A percentile compares a stretch with the other conserved stretches of the same genome.
These are phyloP conservation scores for Scutellaria barbata DNA, from an alignment of 257 asterid genomes.

Conservation along the genomic window DNA sequence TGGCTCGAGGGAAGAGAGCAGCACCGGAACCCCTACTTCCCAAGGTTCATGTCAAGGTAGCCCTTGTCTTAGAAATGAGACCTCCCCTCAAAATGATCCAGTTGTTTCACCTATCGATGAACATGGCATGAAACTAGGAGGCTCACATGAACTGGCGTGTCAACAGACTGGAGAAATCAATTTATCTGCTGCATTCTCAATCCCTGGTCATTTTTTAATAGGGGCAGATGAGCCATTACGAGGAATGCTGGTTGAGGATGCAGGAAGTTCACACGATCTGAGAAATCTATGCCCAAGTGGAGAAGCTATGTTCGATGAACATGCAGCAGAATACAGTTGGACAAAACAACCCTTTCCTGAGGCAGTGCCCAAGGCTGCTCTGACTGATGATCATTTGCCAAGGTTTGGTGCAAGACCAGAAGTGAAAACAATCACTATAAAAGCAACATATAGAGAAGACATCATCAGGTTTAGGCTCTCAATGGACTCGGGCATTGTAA, in stretches of 20 bases:
- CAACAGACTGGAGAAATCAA: slow-evolving; percentile 51
- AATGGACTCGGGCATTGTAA: slow-evolving; percentile 53
- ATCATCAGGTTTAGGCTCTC: slow-evolving; percentile 74
- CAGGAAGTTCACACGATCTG: slow-evolving; percentile 84
- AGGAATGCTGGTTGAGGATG: slow-evolving; percentile 75
- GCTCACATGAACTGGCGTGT: slow-evolving; percentile 37
- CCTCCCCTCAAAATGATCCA: slow-evolving; percentile 55
- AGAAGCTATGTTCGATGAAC: slow-evolving; percentile 56
- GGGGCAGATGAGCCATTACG: slow-evolving; percentile 54
- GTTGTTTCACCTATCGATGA: slow-evolving; percentile 54
- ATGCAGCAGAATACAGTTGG: slow-evolving; percentile 59
- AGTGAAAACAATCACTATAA: slow-evolving; percentile 62
- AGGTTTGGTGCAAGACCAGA: slow-evolving; percentile 52
- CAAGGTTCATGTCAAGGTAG: slow-evolving; percentile 81
- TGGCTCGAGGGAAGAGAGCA: slow-evolving; percentile 85
- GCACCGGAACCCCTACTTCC: slow-evolving; percentile 78
- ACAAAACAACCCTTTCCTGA: slow-evolving; percentile 44
- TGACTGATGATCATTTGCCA: slow-evolving; percentile 50
- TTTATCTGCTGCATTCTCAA: slow-evolving; percentile 52
- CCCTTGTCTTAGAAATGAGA: slow-evolving; percentile 49
- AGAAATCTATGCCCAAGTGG: slow-evolving; percentile 60
- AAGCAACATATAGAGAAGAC: slow-evolving; percentile 79
- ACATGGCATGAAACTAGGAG: slow-evolving; percentile 36
- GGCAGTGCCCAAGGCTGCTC: slow-evolving; percentile 43
- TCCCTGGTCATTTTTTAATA: slow-evolving; percentile 42